Evolutionary conservation across 306 rosid genomes (phyloP).

Genomic region (Lupinus albus): DNA sequence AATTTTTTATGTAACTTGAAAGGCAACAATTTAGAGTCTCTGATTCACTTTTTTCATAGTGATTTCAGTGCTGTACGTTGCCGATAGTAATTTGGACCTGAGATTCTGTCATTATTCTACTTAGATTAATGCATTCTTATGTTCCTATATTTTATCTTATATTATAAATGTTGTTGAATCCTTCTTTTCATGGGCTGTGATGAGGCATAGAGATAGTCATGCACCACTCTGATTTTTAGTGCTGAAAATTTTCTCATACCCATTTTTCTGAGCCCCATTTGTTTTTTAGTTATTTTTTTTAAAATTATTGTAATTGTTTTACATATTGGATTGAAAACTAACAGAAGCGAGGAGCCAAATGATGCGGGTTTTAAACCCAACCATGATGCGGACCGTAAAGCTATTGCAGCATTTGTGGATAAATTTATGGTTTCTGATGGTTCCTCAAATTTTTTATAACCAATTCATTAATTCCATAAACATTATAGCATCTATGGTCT

Average conservation of each 20-base stretch:
- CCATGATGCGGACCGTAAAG: too few species aligned
- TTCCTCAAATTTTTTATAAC: too few species aligned
- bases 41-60: constrained; percentile 57
- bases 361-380: too few species aligned
- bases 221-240: constrained; percentile 95
- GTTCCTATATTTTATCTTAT: constrained; percentile 46
- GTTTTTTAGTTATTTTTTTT: too few species aligned
- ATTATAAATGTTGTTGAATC: too few species aligned
- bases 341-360: too few species aligned
- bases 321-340: too few species aligned
- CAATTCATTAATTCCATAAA: too few species aligned
- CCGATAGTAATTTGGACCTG: constrained; percentile 59
- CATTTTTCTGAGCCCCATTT: constrained; percentile 55
- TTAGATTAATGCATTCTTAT: constrained; percentile 56
- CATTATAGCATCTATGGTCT: too few species aligned
- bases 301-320: too few species aligned
- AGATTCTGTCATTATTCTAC: constrained; percentile 43
- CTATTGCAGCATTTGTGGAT: too few species aligned
- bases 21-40: constrained; percentile 98
- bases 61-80: constrained; percentile 87
- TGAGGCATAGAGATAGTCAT: constrained; percentile 60
- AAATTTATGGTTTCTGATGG: too few species aligned
- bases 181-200: constrained; percentile 49
- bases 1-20: neutral
- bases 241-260: constrained; percentile 83